Base-by-base conservation (phyloP, 805 yeast genomes). In the Soucietia sequanensis region DNA sequence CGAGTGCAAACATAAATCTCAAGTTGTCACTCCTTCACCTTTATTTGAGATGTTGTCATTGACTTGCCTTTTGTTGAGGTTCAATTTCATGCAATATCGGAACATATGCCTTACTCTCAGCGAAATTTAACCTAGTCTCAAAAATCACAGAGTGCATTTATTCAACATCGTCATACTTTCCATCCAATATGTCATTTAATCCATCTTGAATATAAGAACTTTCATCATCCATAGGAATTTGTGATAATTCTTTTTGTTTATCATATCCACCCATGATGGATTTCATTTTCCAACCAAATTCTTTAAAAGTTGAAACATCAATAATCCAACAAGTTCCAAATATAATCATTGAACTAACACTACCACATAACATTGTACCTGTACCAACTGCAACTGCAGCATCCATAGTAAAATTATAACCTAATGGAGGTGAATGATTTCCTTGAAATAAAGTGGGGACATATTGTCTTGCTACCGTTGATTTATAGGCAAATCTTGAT, bases 321-420 rank as follows among this genome's bases (percentile, higher is more conserved):
- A 74, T 70, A 26, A 80, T 68, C 96, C 96, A 89, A 49, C 87
- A 80, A 2, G 79, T 68, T 2, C 95, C 95, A 25, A 85, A 75
- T 2, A 80, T 65, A 4, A 77, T 60, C 87, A 86, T 85, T 2
- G 86, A 75, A 47, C 83, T 74, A 0, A 87, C 76, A 1, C 88
- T 74, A 0, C 80, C 72, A 2, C 96, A 85, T 12, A 90, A 62
- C 30, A 84, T 60, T 0, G 95, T 77, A 2, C 96, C 95, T 26
- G 85, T 81, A 0, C 82, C 78, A 3, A 90, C 87, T 0, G 96
- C 96, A 26, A 80, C 78, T 22, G 87, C 76, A 2, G 96, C 96
- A 56, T 89, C 96, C 35, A 78, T 76, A 42, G 85, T 79, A 54
- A 85, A 80, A 20, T 84, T 81, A 51, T 81, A 84, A 26, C 68